A percentile compares a stretch with the other conserved stretches of the same genome.
Evolutionary conservation across 2,329 filamentous ascomycete species (phyloP).

Genomic region (Colletotrichum australisinense): DNA sequence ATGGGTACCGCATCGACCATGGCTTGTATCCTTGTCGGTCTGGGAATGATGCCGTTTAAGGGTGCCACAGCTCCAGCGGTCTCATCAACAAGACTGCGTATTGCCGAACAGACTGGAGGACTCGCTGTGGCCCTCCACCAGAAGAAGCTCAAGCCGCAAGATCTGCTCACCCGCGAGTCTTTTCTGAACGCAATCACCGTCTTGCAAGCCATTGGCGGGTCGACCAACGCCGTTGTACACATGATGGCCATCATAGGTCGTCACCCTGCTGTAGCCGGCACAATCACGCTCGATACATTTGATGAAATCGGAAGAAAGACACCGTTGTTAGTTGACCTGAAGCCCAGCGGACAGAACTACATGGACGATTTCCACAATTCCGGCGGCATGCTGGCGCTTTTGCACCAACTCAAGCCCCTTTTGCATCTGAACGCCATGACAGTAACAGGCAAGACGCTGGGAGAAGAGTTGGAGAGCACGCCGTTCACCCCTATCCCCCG

Average conservation of each 20-base stretch:
- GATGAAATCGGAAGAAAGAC: slow-evolving; percentile 82
- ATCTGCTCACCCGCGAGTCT: slow-evolving; percentile 77
- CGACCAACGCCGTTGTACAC: slow-evolving; percentile 87
- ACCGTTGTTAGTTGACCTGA: slow-evolving; percentile 84
- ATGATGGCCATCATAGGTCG: slow-evolving; percentile 87
- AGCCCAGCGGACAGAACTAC: slow-evolving; percentile 87
- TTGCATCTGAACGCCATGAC: slow-evolving; percentile 83
- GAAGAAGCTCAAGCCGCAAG: slow-evolving; percentile 75
- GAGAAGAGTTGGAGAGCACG: slow-evolving; percentile 79
- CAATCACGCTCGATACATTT: slow-evolving; percentile 80
- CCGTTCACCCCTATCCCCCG: slow-evolving; percentile 66
- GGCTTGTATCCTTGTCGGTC: slow-evolving; percentile 84
- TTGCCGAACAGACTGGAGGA: slow-evolving; percentile 79
- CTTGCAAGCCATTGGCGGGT: slow-evolving; percentile 86
- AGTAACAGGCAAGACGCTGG: slow-evolving; percentile 85
- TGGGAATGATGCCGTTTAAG: slow-evolving; percentile 83
- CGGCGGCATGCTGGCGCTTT: slow-evolving; percentile 84
- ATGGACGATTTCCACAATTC: slow-evolving; percentile 93
- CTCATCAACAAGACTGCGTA: slow-evolving; percentile 81
- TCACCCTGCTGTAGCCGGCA: slow-evolving; percentile 70
- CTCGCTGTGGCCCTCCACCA: slow-evolving; percentile 76
- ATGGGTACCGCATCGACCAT: slow-evolving; percentile 96
- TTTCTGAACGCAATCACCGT: slow-evolving; percentile 90
- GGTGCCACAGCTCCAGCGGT: slow-evolving; percentile 84
- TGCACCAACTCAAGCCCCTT: slow-evolving; percentile 81